These are phyloP conservation scores for Termitomyces sp. DNA, from an alignment of 768 basidiomycete species.

Conservation along the genomic window DNA sequence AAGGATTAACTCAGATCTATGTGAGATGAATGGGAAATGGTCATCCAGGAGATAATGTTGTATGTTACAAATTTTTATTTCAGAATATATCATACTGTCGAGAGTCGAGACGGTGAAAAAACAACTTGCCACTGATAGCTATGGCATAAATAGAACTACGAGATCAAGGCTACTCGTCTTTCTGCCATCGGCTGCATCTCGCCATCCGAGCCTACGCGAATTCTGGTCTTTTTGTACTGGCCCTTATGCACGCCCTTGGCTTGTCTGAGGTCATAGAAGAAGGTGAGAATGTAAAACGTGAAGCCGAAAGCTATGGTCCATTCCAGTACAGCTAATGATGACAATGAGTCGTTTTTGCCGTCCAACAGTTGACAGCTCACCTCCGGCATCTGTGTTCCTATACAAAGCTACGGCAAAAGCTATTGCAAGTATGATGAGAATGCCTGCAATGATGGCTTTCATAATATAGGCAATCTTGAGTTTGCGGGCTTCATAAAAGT, in stretches of 20 bases:
- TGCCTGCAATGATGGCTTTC: slow-evolving; percentile 54
- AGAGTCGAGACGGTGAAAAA: background rate
- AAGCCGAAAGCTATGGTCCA: slow-evolving; percentile 72
- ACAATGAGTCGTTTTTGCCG: background rate
- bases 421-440: slow-evolving; percentile 56
- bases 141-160: background rate
- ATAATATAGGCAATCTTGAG: slow-evolving; percentile 51
- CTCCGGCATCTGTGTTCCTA: slow-evolving; percentile 41
- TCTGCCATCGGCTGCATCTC: background rate
- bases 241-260: slow-evolving; percentile 48
- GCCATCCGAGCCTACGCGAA: slow-evolving; percentile 10
- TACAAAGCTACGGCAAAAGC: slow-evolving; percentile 55
- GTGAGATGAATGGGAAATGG: slow-evolving; percentile 13
- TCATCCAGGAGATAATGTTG: background rate
- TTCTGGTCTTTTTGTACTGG: slow-evolving; percentile 30
- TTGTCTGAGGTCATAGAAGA: slow-evolving; percentile 64
- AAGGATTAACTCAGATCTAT: background rate
- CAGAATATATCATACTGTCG: background rate
- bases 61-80: background rate
- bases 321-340: slow-evolving; percentile 52
- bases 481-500: slow-evolving; percentile 37
- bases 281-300: slow-evolving; percentile 68
- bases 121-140: too few species aligned
- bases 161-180: background rate
- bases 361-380: slow-evolving; percentile 17